phyloP scores from a whole-genome alignment of 2,329 filamentous ascomycete genomes.

The Cryphonectria carpinicola region DNA sequence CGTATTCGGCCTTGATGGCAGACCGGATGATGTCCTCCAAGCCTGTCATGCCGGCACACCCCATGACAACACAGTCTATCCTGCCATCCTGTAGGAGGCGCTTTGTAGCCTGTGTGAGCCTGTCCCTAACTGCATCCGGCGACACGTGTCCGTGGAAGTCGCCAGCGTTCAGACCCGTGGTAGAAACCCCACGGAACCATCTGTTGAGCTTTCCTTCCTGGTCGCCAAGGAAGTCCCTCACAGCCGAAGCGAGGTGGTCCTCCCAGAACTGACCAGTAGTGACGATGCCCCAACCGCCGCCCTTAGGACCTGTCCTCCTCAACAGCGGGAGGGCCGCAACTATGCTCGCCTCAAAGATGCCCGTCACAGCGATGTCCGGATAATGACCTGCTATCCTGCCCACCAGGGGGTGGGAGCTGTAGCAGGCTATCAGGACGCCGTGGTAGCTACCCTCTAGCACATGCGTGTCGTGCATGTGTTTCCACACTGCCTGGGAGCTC shows the following conservation, averaged over 20 bases:
- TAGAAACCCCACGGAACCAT: constrained; percentile 79
- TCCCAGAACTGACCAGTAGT: constrained; percentile 89
- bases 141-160: constrained; percentile 76
- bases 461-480: constrained; percentile 48
- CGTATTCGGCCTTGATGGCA: constrained; percentile 67
- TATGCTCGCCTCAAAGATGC: constrained; percentile 88
- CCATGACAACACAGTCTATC: constrained; percentile 75
- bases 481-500: constrained; percentile 66
- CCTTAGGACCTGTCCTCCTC: constrained; percentile 36
- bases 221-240: constrained; percentile 65
- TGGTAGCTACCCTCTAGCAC: constrained; percentile 58
- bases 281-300: constrained; percentile 74
- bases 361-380: constrained; percentile 60
- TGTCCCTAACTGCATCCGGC: constrained; percentile 63
- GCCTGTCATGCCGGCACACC: constrained; percentile 90
- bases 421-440: constrained; percentile 86
- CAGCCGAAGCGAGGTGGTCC: constrained; percentile 67
- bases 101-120: constrained; percentile 72
- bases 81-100: constrained; percentile 60
- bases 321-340: constrained; percentile 63
- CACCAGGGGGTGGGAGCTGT: constrained; percentile 82
- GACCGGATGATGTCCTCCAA: constrained; percentile 76
- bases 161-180: constrained; percentile 77
- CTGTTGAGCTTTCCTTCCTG: constrained; percentile 36
- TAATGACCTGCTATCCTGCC: constrained; percentile 50